phyloP scores from a whole-genome alignment of 2,329 filamentous ascomycete genomes.

The Monosporascus sp. region DNA sequence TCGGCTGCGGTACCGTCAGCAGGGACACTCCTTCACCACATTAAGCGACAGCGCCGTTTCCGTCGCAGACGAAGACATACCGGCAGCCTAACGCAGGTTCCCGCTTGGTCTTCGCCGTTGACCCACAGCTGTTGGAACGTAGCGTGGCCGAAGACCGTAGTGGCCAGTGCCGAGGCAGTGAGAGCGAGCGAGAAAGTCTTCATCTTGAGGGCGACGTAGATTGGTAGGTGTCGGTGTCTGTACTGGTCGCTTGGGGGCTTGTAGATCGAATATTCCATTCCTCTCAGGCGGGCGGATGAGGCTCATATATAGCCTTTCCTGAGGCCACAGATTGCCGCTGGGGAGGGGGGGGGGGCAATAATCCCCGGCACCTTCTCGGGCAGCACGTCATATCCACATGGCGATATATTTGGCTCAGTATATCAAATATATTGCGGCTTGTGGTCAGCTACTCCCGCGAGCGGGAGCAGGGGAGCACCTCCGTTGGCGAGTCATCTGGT shows the following conservation, averaged over 20 bases:
- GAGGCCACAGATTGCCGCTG: too few relatives aligned
- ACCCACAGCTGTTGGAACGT: constrained; percentile 49
- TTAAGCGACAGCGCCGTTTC: too few relatives aligned
- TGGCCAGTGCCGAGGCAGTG: constrained; percentile 15
- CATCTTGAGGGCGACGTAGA: constrained; percentile 6
- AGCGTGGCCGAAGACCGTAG: constrained; percentile 40
- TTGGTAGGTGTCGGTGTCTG: too few relatives aligned
- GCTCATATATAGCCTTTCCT: too few relatives aligned
- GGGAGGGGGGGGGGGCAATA: too few relatives aligned
- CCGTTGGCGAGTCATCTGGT: background rate
- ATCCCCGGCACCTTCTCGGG: background rate
- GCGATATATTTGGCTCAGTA: background rate
- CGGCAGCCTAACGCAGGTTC: constrained; percentile 19
- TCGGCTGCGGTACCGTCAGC: constrained; percentile 10
- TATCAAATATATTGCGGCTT: background rate
- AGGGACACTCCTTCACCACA: background rate
- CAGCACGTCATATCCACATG: background rate
- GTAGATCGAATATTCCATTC: too few relatives aligned
- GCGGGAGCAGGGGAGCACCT: background rate
- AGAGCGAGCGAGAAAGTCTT: constrained; percentile 8
- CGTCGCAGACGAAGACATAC: constrained; percentile 4
- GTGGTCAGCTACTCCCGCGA: background rate
- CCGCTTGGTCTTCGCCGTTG: constrained; percentile 32
- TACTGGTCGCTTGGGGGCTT: too few relatives aligned
- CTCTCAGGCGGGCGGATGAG: too few relatives aligned